Evolutionary conservation across 768 basidiomycete genomes (phyloP).

Genomic region (Candolleomyces aberdarensis): DNA sequence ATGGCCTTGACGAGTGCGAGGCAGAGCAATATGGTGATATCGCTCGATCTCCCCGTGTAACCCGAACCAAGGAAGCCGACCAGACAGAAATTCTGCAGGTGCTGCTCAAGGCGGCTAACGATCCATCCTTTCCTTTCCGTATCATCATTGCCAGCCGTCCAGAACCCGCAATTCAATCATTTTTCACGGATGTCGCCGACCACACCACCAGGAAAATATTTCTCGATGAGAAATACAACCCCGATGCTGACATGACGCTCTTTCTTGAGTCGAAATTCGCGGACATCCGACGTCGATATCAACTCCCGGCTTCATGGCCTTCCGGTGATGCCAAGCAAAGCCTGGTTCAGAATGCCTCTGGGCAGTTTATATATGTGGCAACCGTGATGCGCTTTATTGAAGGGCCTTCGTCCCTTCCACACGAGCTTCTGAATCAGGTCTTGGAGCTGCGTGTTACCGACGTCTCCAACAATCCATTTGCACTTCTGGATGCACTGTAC

Average conservation of each 20-base stretch:
- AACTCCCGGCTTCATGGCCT: constrained; percentile 6
- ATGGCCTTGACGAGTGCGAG: constrained; percentile 12
- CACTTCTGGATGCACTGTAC: neutral
- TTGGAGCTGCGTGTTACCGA: neutral
- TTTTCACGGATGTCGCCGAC: neutral
- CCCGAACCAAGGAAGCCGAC: neutral
- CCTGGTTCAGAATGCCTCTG: constrained; percentile 6
- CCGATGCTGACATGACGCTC: constrained; percentile 2
- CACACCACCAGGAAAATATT: neutral
- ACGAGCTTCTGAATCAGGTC: constrained; percentile 5
- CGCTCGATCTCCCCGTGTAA: neutral
- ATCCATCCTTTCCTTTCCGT: neutral
- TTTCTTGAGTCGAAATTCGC: neutral
- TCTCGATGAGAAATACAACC: constrained; percentile 7
- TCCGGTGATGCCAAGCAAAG: neutral
- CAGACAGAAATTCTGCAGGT: constrained; percentile 6
- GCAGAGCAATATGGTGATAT: neutral
- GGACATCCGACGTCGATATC: neutral
- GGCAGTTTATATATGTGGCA: constrained; percentile 17
- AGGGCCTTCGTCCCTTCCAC: constrained; percentile 4
- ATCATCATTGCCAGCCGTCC: constrained; percentile 9
- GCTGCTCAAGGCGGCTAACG: neutral
- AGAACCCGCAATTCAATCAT: neutral
- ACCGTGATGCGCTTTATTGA: constrained; percentile 11
- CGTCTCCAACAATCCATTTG: neutral